Percentiles rank a stretch among this genome's conserved stretches.
phyloP scores from a whole-genome alignment of 208 protist genomes.

The Trypanosoma theileri region DNA sequence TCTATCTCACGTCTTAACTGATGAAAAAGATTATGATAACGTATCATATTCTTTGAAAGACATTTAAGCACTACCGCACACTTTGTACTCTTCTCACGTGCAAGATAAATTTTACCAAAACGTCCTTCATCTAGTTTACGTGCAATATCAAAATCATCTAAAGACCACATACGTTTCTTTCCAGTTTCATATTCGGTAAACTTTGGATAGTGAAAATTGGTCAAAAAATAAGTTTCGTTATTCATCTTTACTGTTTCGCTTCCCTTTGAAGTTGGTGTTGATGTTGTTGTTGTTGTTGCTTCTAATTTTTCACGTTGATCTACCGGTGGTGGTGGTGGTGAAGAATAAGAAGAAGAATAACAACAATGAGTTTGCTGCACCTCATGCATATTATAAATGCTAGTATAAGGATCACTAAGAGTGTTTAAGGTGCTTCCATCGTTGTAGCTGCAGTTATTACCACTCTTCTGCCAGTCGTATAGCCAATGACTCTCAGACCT shows the following conservation, averaged over 20 bases:
- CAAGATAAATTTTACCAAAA: slow-evolving; percentile 49
- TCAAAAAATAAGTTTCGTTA: too few relatives aligned
- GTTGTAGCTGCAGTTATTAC: background rate
- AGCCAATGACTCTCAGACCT: slow-evolving; percentile 4
- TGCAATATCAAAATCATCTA: slow-evolving; percentile 55
- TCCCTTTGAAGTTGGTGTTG: too few relatives aligned
- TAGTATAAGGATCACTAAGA: too few relatives aligned
- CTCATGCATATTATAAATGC: too few relatives aligned
- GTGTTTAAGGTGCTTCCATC: background rate
- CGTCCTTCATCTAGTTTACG: slow-evolving; percentile 41
- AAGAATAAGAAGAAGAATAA: too few relatives aligned
- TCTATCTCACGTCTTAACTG: slow-evolving; percentile 95
- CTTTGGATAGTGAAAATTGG: too few relatives aligned
- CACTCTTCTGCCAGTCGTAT: slow-evolving; percentile 15
- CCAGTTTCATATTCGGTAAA: background rate
- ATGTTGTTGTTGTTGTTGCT: too few relatives aligned
- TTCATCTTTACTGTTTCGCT: too few relatives aligned
- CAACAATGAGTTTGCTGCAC: too few relatives aligned
- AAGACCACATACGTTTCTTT: slow-evolving; percentile 30
- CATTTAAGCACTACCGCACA: slow-evolving; percentile 61
- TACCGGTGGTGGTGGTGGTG: too few relatives aligned
- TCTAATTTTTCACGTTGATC: too few relatives aligned
- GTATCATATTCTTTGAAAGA: slow-evolving; percentile 41
- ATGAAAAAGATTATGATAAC: slow-evolving; percentile 59
- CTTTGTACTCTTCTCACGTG: slow-evolving; percentile 43